Evolutionary conservation across 75 land plant genomes (phyloP), one percentile per base, ranked within the genome.

Genomic region (Picea glauca): DNA sequence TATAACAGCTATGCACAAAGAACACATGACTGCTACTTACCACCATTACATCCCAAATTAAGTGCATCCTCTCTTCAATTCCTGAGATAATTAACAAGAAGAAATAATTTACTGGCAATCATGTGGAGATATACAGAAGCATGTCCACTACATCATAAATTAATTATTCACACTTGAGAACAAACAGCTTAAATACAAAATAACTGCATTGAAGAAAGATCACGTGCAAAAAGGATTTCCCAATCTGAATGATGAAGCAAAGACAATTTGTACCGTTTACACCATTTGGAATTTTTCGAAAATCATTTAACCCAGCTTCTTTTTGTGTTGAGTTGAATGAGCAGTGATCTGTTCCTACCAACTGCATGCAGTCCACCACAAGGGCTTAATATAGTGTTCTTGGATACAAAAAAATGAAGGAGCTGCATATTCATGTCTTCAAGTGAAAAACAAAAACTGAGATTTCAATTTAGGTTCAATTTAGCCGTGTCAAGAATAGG

Each of bases 331-430:
- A 91, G 75, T 94, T 96, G 81, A 94, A 96, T 21, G 90, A 70
- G 70, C 98, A 96, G 62, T 96, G 98, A 87, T 94, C 99, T 58
- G 99, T 96, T 74, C 96, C 99, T 17, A 96, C 98, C 79, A 96
- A 85, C 98, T 96, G 89, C 72, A 87, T 30, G 23, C 21, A 70
- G 13, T 70, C 26, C 40, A 11, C 7, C 20, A 70, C 20, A 70
- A 43, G 33, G n/a, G 26, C 43, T 40, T 38, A 43, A 38, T n/a
- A 70, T 70, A 43, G 33, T 70, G 50, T n/a, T 70, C 33, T 70
- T 38, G 20, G 3, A 70, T 70, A 43, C 3, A 50, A 50, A 50
- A 46, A 50, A 50, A 50, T 50, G 11, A 9, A 50, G 56, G 11
- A 50, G 56, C 56, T 9, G 12, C 31, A 26, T 13, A 63, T 31